Evolutionary conservation across 1,284 basidiomycete genomes (phyloP).

Genomic region (Naganishia cerealis): DNA sequence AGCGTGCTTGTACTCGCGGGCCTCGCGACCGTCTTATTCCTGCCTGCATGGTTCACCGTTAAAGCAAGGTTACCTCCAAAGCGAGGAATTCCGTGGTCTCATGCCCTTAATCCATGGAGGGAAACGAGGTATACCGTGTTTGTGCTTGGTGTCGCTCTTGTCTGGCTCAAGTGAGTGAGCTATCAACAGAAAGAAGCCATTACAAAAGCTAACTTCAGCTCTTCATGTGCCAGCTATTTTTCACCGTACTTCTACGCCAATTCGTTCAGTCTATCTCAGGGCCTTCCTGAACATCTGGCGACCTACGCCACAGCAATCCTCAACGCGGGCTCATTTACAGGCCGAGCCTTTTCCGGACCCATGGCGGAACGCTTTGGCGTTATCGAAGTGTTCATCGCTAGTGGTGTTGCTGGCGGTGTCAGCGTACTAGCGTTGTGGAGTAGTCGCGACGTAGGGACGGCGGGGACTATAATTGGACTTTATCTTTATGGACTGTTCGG

Average conservation of each 20-base stretch:
- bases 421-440: constrained; percentile 48
- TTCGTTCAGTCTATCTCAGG: constrained; percentile 34
- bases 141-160: constrained; percentile 32
- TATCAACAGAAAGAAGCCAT: not conserved
- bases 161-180: constrained; percentile 35
- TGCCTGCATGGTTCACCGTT: constrained; percentile 46
- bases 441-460: constrained; percentile 37
- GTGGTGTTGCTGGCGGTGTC: constrained; percentile 38
- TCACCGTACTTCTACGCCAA: constrained; percentile 35
- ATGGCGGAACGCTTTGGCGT: constrained; percentile 47
- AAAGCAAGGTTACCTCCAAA: constrained; percentile 47
- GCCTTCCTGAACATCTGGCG: constrained; percentile 25
- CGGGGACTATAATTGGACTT: constrained; percentile 45
- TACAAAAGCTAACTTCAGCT: constrained; percentile 10
- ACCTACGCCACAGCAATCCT: constrained; percentile 46
- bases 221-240: constrained; percentile 26
- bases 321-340: constrained; percentile 46
- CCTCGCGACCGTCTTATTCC: constrained; percentile 46
- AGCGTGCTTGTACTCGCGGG: constrained; percentile 48
- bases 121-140: constrained; percentile 32
- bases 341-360: constrained; percentile 42
- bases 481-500: constrained; percentile 42
- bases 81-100: constrained; percentile 41
- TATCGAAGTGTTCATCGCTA: constrained; percentile 42
- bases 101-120: constrained; percentile 30